phyloP scores from a whole-genome alignment of 371 early-diverging fungal species.

The Mucor ambiguus region DNA sequence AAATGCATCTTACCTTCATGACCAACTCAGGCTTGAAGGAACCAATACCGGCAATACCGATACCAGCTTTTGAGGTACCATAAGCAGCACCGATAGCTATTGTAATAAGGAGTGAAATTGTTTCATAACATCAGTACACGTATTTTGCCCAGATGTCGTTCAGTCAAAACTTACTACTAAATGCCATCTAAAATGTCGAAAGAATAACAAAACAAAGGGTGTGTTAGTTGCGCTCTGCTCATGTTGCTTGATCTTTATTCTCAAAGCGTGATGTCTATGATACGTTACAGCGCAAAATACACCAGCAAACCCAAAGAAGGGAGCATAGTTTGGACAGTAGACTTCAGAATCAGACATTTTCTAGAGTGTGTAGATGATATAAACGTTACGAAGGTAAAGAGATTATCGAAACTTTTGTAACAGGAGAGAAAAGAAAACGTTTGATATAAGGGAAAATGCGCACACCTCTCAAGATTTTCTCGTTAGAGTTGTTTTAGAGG shows the following conservation, averaged over 20 bases:
- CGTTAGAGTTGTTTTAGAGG: neutral
- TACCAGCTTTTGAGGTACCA: constrained; percentile 91
- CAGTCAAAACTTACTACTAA: constrained; percentile 36
- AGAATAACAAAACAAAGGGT: neutral
- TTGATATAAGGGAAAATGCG: neutral
- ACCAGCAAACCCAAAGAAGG: constrained; percentile 56
- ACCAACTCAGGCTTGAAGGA: constrained; percentile 87
- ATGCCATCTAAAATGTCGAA: constrained; percentile 37
- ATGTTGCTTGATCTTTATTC: neutral
- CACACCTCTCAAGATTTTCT: neutral
- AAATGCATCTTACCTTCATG: constrained; percentile 60
- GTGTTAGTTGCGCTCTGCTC: neutral
- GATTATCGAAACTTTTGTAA: neutral
- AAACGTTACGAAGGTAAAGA: neutral
- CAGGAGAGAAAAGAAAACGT: constrained; percentile 4
- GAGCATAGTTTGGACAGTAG: constrained; percentile 51
- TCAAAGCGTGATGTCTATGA: constrained; percentile 5
- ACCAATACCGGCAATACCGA: constrained; percentile 89
- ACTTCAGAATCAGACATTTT: constrained; percentile 36
- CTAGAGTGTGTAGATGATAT: neutral
- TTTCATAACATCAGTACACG: neutral
- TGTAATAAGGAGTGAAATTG: neutral
- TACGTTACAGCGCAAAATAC: constrained; percentile 48
- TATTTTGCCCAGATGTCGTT: neutral
- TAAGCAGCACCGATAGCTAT: constrained; percentile 91